Conservation (phyloP, 345 rosid species). For the Citrus maxima region DNA sequence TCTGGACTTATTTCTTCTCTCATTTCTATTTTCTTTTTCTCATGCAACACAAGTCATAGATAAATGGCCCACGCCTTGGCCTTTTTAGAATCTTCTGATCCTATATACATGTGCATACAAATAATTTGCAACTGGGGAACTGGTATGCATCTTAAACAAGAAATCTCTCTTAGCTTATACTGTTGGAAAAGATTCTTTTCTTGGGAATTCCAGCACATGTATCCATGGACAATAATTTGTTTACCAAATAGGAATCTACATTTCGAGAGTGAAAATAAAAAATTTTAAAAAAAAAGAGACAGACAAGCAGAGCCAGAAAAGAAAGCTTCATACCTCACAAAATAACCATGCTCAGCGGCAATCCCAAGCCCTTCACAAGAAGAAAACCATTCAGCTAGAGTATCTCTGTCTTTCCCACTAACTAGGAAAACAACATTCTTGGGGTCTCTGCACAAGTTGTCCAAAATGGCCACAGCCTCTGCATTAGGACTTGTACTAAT, state of each 20-base stretch:
- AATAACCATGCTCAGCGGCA: constrained; percentile 91
- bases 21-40: background rate
- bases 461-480: constrained; percentile 59
- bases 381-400: constrained; percentile 75
- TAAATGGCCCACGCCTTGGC: background rate
- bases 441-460: constrained; percentile 66
- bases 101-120: background rate
- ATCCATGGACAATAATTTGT: background rate
- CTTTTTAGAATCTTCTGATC: background rate
- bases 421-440: constrained; percentile 82
- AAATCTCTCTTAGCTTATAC: background rate
- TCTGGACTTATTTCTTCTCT: background rate
- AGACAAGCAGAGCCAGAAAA: background rate
- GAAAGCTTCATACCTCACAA: constrained; percentile 52
- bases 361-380: constrained; percentile 69
- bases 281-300: background rate
- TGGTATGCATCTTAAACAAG: background rate
- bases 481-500: constrained; percentile 47
- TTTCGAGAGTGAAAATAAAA: background rate
- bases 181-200: background rate
- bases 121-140: background rate
- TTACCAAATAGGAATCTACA: background rate
- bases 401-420: constrained; percentile 74
- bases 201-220: background rate
- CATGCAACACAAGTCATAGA: background rate